Conservation (phyloP, 2,329 filamentous ascomycete species). For the Aspergillus arachidicola region DNA sequence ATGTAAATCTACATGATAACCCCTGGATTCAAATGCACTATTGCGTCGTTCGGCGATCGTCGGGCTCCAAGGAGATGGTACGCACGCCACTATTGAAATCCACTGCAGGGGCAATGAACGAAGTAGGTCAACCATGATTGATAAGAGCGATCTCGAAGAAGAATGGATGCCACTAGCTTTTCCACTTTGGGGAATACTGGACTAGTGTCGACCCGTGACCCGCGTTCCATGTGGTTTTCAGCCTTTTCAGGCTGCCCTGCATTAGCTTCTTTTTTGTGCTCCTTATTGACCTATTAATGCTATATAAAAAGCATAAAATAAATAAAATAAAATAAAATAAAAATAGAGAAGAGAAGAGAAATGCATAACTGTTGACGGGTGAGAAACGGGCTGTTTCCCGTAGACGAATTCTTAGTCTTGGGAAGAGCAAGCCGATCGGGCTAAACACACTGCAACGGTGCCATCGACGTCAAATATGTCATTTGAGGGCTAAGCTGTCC, state of each 20-base stretch:
- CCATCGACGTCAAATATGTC: not conserved
- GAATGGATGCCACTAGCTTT: not conserved
- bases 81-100: slow-evolving; percentile 3
- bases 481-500: not conserved
- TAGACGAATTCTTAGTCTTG: not conserved
- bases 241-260: not conserved
- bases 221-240: too few relatives aligned
- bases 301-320: not conserved
- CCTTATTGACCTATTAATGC: not conserved
- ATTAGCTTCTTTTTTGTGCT: not conserved
- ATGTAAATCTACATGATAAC: not conserved
- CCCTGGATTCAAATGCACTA: not conserved
- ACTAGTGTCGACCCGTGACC: not conserved
- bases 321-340: not conserved
- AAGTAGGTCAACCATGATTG: not conserved
- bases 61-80: slow-evolving; percentile 7
- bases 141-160: not conserved
- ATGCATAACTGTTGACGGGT: not conserved
- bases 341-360: not conserved
- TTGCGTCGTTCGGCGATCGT: slow-evolving; percentile 4
- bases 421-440: not conserved
- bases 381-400: not conserved
- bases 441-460: not conserved
- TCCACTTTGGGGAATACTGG: not conserved
- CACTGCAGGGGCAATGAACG: not conserved